Conservation (phyloP, 1,139 yeast species). For the Pichia sp. region DNA sequence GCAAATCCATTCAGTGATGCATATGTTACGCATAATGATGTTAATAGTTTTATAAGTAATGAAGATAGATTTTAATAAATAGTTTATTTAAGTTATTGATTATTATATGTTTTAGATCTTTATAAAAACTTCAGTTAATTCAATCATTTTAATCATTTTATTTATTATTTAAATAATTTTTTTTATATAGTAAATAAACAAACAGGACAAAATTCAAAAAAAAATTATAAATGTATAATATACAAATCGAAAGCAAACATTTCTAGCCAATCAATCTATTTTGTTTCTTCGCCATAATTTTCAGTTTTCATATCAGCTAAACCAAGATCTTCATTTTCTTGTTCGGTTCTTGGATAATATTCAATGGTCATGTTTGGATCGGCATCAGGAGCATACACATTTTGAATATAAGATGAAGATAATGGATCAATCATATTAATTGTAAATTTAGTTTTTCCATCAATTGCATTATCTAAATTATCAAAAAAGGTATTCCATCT, state of each 20-base stretch:
- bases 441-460: constrained; percentile 79
- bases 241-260: no score
- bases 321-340: constrained; percentile 90
- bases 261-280: no score
- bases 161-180: no score
- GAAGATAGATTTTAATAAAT: not conserved
- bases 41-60: not conserved
- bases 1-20: constrained; percentile 24
- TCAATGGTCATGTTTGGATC: constrained; percentile 94
- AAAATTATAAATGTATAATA: no score
- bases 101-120: no score
- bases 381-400: constrained; percentile 94
- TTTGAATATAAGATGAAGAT: constrained; percentile 92
- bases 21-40: constrained; percentile 1
- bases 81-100: no score
- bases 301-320: constrained; percentile 60
- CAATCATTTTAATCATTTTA: no score
- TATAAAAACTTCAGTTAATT: no score
- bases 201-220: no score
- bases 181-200: no score
- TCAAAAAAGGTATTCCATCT: constrained; percentile 82
- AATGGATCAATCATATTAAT: constrained; percentile 88
- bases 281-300: constrained; percentile 5
- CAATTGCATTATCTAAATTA: constrained; percentile 70
- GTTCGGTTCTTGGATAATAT: constrained; percentile 80